Percentiles rank a stretch among this genome's conserved stretches.
These are phyloP conservation scores for Platanus orientalis DNA, from an alignment of 164 flowering plant species.

Conservation along the genomic window DNA sequence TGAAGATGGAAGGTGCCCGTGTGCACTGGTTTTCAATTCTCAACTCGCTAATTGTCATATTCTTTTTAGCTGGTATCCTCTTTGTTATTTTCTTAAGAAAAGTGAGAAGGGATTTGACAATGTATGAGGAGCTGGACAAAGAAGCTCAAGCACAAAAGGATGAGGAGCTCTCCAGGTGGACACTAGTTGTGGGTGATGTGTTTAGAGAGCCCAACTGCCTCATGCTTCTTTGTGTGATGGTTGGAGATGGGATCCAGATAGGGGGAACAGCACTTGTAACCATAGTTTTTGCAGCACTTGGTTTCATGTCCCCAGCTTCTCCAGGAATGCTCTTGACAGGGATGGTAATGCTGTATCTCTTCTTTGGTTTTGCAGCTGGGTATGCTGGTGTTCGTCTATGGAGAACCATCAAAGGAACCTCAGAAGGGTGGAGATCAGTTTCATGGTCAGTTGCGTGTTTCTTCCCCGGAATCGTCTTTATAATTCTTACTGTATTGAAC, in stretches of 20 bases:
- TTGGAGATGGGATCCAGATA: constrained; percentile 65
- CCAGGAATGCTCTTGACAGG: constrained; percentile 56
- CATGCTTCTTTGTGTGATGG: constrained; percentile 49
- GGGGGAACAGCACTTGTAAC: constrained; percentile 62
- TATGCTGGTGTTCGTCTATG: constrained; percentile 61
- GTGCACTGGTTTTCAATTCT: constrained; percentile 23
- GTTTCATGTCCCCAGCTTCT: constrained; percentile 69
- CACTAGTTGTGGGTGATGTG: constrained; percentile 64
- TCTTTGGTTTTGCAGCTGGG: constrained; percentile 60
- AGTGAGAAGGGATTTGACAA: constrained; percentile 30
- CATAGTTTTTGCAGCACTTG: constrained; percentile 58
- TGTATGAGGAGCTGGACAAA: constrained; percentile 64
- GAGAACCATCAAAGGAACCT: constrained; percentile 48
- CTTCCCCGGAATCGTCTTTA: constrained; percentile 61
- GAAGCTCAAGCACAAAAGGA: constrained; percentile 73
- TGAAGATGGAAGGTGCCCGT: constrained; percentile 22
- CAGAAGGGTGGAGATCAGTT: constrained; percentile 52
- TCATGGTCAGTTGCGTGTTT: constrained; percentile 50
- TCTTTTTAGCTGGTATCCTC: constrained; percentile 20
- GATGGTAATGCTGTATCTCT: constrained; percentile 56
- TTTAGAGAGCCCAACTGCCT: constrained; percentile 48
- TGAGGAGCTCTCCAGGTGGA: constrained; percentile 66
- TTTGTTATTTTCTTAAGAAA: constrained; percentile 21
- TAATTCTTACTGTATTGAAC: constrained; percentile 42
- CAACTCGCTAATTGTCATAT: constrained; percentile 16